Evolutionary conservation across 352 stramenopile species (phyloP), one percentile per base, ranked within the genome.

Genomic region (Plasmopara viticola): DNA sequence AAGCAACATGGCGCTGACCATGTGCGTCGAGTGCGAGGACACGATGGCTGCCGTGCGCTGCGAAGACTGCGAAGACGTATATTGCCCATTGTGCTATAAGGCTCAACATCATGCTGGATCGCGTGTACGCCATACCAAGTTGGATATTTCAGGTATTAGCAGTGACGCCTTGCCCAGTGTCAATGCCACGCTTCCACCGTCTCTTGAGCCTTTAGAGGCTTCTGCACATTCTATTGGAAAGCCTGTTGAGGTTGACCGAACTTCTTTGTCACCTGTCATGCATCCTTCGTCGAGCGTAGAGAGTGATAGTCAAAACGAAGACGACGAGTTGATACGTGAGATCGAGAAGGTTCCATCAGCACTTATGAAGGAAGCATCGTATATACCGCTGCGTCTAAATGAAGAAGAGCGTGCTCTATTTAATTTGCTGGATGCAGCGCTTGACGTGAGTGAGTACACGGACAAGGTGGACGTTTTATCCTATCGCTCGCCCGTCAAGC

Each of bases 401-500:
- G 64, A 70, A 18, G 54, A 77, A 13, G 86, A 96, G 64, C 76
- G 86, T 30, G 60, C 67, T 42, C 66, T 94, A 9, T 81, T 95
- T 33, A 83, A 77, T 29, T 52, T 94, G 49, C 69, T 96, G 44
- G 78, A 94, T 49, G 74, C 77, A 15, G 75, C 85, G 29, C 69
- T 96, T 25, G 87, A 90, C 45, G 78, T 87, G 51, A 85, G 74
- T 49, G 90, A 97, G 68, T 97, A 97, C 71, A 97, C 91, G 42
- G 91, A 97, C 72, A 91, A 95, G 41, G 85, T 97, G 34, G 89
- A 97, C 64, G 75, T 94, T 48, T 56, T 91, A 41, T 82, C 69
- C 38, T 85, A 83, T 47, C 72, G 63, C 44, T 83, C 70, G 51
- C 84, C 83, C 12, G 70, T 74, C 10, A 90, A 87, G 60, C 79